Base-by-base conservation (phyloP, 1,139 yeast species). In the Nakaseomyces bracarensis region DNA sequence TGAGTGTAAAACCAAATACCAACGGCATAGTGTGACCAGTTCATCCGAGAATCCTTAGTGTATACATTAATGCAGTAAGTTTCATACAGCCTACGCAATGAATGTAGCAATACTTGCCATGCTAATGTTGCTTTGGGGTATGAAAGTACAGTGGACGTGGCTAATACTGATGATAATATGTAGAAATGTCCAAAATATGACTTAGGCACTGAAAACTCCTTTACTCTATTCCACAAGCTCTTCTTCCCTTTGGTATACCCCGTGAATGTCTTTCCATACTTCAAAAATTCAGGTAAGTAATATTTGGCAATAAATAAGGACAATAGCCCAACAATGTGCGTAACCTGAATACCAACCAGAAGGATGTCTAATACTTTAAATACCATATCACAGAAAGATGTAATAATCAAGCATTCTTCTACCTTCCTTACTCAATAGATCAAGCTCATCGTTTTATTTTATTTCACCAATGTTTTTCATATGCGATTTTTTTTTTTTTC, bases 11-110 rank as follows among this genome's bases (percentile, higher is more conserved):
- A 87, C 48, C 70, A 64, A 4, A 83, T 36, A 0, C 96, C 97
- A 13, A 76, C 84, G 1, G 80, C 36, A 54, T 85, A 89, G 61
- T 89, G 96, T 2, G 79, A 67, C 22, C 84, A 48, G 57, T 87
- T 85, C 68, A 89, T 87, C 43, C 72, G 68, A 0, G 93, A 71
- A 0, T 58, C 53, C 11, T 66, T 50, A 13, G 72, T 66, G 51
- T 72, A 74, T 25, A 67, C 71, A 40, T 75, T 69, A 19, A 84
- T 65, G 33, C 53, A 66, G 1, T 67, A 44, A 42, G 86, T 77
- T 58, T 89, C 97, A 31, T 64, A 59, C 7, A 72, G 53, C 44
- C 97, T 68, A 51, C 95, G 68, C 1, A 64, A n/a, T 0, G 82
- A 76, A 54, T 87, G 97, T 3, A 75, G 42, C 21, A 71, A 42